These are phyloP conservation scores for Metschnikowia anglica DNA, from an alignment of 805 yeast genomes.

Conservation along the genomic window DNA sequence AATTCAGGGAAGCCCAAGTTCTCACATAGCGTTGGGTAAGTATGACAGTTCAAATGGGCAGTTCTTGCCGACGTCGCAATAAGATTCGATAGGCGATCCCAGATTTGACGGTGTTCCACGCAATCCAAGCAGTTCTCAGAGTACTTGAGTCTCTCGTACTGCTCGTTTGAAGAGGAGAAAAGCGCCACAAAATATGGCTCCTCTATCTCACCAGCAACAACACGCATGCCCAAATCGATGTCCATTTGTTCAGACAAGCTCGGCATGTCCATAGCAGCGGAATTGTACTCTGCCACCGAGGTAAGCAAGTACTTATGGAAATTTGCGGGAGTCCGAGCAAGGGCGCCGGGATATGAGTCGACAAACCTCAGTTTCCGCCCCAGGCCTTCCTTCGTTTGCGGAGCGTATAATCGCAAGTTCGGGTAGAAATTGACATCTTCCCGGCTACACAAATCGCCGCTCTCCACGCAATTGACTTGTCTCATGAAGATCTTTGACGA, in stretches of 20 bases:
- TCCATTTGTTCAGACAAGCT: conserved; percentile 42
- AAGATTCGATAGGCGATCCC: conserved; percentile 58
- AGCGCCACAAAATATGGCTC: conserved; percentile 60
- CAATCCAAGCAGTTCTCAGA: conserved; percentile 47
- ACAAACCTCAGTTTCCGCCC: conserved; percentile 30
- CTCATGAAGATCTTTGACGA: conserved; percentile 52
- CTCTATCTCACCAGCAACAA: conserved; percentile 49
- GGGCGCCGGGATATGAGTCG: conserved; percentile 47
- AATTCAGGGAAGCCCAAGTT: conserved; percentile 47
- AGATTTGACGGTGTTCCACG: conserved; percentile 48
- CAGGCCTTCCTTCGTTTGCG: conserved; percentile 35
- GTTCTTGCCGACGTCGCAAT: conserved; percentile 39
- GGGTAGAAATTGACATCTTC: conserved; percentile 72
- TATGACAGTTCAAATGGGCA: conserved; percentile 61
- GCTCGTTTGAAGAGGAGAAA: conserved; percentile 57
- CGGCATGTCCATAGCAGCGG: conserved; percentile 38
- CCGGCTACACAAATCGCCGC: conserved; percentile 79
- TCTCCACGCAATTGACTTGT: conserved; percentile 82
- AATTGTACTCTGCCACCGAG: conserved; percentile 47
- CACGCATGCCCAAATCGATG: conserved; percentile 43
- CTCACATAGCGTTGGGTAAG: conserved; percentile 51
- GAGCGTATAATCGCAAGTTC: conserved; percentile 64
- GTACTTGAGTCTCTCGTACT: conserved; percentile 41
- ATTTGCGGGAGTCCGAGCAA: conserved; percentile 47
- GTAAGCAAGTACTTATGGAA: conserved; percentile 54